Evolutionary conservation across 192 early-diverging fungal genomes (phyloP), one percentile per base, ranked within the genome.

Genomic region (Coemansia sp.): DNA sequence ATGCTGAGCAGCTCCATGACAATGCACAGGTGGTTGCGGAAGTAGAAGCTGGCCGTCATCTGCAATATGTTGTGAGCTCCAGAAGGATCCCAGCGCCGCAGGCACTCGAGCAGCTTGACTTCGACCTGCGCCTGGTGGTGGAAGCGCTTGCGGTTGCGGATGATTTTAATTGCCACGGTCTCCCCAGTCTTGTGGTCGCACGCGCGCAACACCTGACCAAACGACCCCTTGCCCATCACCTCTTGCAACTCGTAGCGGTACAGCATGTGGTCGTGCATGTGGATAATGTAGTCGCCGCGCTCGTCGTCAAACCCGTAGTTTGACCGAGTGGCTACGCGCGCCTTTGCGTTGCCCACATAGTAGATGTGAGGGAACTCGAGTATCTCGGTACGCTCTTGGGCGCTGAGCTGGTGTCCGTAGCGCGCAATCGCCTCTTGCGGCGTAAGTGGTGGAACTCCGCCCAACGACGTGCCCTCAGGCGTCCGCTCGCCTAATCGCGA

Each of bases 21-120:
- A 62, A 99, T 96, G 74, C 96, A 98, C 61, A 99, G 80, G 80
- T 99, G 97, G 65, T 91, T 94, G 63, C 97, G 90, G 87, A 99
- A 99, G 62, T 94, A 89, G 79, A 99, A 99, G 70, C 87, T 87
- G 33, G 94, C 95, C 7, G 90, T 88, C 90, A 98, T 96, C 44
- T 95, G 92, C 49, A 99, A 85, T 43, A 92, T 86, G 74, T 94
- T 89, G 78, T 92, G 88, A 34, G 87, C 88, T 43, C 92, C 89
- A 22, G 92, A 89, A 18, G 90, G 83, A 69, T 98, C 96, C 95
- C 93, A 95, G 62, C 86, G 83, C 77, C 88, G 89, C 53, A 99
- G 73, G 62, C 88, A 85, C 62, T 95, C 94, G 62, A 99, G 85
- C 58, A 99, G 95, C 76, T 96, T 96, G 58, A 97, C 92, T 76